Base-by-base conservation (phyloP, 345 rosid species). In the Lenwebbia sp. region DNA sequence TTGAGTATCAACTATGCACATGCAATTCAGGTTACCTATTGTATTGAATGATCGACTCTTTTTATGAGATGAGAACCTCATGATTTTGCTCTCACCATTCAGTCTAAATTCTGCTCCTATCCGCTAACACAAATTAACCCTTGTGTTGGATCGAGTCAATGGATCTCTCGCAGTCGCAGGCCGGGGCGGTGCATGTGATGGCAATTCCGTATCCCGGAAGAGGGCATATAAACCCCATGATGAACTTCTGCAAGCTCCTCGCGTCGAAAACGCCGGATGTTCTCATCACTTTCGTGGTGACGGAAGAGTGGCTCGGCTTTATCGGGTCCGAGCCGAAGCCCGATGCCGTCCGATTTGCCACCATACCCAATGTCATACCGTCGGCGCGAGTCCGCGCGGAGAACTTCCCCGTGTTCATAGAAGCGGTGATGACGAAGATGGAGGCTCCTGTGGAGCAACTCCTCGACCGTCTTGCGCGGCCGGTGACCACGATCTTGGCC, bases 281-380 rank as follows among this genome's bases (percentile, higher is more conserved):
- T 62, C 75, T 30, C 75, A 7, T 62, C 22, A 62, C 75, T 33
- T 62, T 62, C 37, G 75, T 62, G 75, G 75, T 62, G 40, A 62
- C 75, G 11, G 75, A 62, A 30, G 75, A 62, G 75, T 62, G 75
- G 75, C 75, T 62, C 10, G 40, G 75, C 22, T 14, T 62, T 4
- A 14, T 62, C 75, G 1, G 41, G 75, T 62, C 75, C 0, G 41
- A 62, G 5, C 41, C 75, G 41, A 62, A 62, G 75, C 75, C 75
- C 87, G 4, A 47, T 51, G 8, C 83, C 30, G 50, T 89, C 28
- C 56, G 8, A 4, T 86, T 86, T 12, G 85, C 52, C 56, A 33
- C 90, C 11, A 85, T 89, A 28, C 90, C 91, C 25, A 86, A 89
- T 37, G 85, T 86, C 13, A 76, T 89, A 22, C 88, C 91, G 12